Evolutionary conservation across 1,139 yeast genomes (phyloP).

Genomic region (Geotrichum macrosporum): DNA sequence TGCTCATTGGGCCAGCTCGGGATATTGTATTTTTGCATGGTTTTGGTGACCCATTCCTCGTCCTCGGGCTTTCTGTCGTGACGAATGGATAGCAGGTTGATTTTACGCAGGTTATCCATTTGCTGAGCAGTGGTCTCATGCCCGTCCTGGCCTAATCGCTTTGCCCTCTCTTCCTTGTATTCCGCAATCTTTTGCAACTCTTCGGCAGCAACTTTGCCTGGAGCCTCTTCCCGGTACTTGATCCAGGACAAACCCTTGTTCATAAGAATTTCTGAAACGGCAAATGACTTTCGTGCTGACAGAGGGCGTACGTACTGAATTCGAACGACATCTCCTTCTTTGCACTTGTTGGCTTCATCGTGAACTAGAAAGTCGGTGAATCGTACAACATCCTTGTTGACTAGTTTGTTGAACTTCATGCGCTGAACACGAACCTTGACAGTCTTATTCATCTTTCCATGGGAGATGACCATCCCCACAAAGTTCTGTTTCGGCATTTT

Average conservation of each 20-base stretch:
- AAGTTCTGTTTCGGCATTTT: constrained; percentile 84
- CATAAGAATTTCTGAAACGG: constrained; percentile 88
- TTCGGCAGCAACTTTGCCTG: constrained; percentile 56
- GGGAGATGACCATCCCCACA: constrained; percentile 88
- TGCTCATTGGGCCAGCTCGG: constrained; percentile 46
- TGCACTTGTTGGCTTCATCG: constrained; percentile 86
- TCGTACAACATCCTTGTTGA: constrained; percentile 71
- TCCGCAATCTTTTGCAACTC: constrained; percentile 53
- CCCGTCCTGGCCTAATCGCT: constrained; percentile 29
- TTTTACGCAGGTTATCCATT: constrained; percentile 30
- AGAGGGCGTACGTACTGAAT: constrained; percentile 86
- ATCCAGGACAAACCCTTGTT: constrained; percentile 92
- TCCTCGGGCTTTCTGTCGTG: constrained; percentile 17
- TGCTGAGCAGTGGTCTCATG: constrained; percentile 26
- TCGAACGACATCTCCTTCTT: constrained; percentile 93
- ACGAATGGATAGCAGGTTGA: constrained; percentile 18
- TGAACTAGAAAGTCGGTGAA: constrained; percentile 87
- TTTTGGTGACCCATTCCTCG: constrained; percentile 12
- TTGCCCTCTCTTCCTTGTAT: constrained; percentile 37
- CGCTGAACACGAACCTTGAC: constrained; percentile 83
- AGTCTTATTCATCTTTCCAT: constrained; percentile 93
- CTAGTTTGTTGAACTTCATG: constrained; percentile 52
- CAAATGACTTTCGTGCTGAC: constrained; percentile 77
- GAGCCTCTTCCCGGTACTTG: constrained; percentile 69
- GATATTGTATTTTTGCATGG: constrained; percentile 50